Conservation (phyloP, 768 basidiomycete species). For the Russula ochroleuca region DNA sequence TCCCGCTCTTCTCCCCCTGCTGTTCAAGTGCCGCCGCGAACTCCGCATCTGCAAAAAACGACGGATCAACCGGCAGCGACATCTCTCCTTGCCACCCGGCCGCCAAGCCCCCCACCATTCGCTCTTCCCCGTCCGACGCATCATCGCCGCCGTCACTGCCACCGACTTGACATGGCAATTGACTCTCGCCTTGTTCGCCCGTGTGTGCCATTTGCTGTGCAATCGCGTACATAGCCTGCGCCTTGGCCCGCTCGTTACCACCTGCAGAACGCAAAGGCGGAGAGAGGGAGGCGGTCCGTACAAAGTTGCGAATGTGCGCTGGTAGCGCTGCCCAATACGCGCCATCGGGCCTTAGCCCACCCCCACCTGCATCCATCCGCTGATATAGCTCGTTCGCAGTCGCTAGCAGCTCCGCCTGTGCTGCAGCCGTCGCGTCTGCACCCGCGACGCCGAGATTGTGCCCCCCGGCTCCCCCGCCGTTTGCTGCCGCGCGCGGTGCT, state of each 20-base stretch:
- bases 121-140: constrained; percentile 32
- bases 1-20: constrained; percentile 38
- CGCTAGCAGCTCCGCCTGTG: constrained; percentile 42
- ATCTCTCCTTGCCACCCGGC: constrained; percentile 41
- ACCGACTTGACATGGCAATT: constrained; percentile 21
- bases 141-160: constrained; percentile 28
- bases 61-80: constrained; percentile 46
- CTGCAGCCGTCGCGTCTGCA: constrained; percentile 25
- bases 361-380: constrained; percentile 28
- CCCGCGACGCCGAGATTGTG: constrained; percentile 12
- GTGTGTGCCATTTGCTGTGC: constrained; percentile 62
- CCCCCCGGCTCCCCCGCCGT: not conserved
- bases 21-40: constrained; percentile 51
- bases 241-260: constrained; percentile 42
- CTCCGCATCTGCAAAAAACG: constrained; percentile 52
- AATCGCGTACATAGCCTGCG: constrained; percentile 62
- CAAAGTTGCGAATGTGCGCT: constrained; percentile 63
- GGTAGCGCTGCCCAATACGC: constrained; percentile 70
- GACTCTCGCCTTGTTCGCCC: constrained; percentile 33
- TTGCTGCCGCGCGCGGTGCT: constrained; percentile 13
- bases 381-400: constrained; percentile 50
- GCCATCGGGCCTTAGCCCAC: constrained; percentile 44
- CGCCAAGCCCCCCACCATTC: constrained; percentile 33
- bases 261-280: constrained; percentile 30
- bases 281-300: constrained; percentile 41